Percentiles rank a stretch among this genome's conserved stretches.
These are phyloP conservation scores for Lepidium aucheri DNA, from an alignment of 345 rosid genomes.

Conservation along the genomic window DNA sequence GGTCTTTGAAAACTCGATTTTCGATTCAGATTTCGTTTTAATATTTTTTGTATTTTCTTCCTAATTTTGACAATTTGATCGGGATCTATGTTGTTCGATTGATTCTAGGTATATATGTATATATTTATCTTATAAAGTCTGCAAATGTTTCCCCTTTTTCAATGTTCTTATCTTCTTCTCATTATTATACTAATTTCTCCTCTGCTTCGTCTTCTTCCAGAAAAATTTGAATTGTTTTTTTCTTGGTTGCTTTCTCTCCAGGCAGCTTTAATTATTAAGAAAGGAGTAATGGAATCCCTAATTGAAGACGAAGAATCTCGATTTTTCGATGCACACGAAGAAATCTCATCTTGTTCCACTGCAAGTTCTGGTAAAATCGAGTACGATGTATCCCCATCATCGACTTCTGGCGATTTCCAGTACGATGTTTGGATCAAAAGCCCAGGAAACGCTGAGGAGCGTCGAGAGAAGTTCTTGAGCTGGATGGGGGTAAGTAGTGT, in stretches of 20 bases:
- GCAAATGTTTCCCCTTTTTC: neutral
- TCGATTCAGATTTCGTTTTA: constrained; percentile 22
- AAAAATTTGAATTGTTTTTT: neutral
- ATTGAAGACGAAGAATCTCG: constrained; percentile 49
- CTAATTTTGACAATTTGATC: constrained; percentile 30
- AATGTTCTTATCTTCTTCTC: constrained; percentile 38
- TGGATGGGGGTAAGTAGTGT: constrained; percentile 41
- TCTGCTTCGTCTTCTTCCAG: neutral
- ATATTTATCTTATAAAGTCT: too few relatives aligned
- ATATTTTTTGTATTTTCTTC: neutral
- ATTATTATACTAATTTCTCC: constrained; percentile 34
- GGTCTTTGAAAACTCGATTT: constrained; percentile 24
- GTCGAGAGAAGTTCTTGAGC: constrained; percentile 48
- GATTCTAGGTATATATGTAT: constrained; percentile 22
- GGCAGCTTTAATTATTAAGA: constrained; percentile 30
- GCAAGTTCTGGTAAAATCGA: neutral
- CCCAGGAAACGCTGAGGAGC: constrained; percentile 49
- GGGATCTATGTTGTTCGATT: constrained; percentile 93
- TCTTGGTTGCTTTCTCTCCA: constrained; percentile 39
- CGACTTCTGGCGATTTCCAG: constrained; percentile 19
- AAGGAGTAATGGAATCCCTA: constrained; percentile 47
- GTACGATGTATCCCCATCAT: neutral
- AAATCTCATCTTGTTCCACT: constrained; percentile 37
- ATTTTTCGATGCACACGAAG: constrained; percentile 73
- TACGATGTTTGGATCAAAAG: constrained; percentile 60